A percentile compares a stretch with the other conserved stretches of the same genome.
Evolutionary conservation across 1,284 basidiomycete species (phyloP).

Genomic region (Schizophyllum amplum): DNA sequence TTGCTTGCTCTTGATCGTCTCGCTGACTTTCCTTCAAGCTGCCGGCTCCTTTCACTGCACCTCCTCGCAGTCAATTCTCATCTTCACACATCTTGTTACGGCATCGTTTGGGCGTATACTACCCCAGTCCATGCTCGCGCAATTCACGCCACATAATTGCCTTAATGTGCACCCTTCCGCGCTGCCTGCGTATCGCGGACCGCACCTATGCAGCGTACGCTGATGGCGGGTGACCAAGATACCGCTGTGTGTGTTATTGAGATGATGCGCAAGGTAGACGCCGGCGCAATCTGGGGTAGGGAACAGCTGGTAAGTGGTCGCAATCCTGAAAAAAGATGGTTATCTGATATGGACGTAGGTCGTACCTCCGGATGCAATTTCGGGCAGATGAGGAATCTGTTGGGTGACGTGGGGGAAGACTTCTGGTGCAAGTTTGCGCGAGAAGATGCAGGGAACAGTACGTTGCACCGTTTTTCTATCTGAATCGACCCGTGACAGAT

Average conservation of each 20-base stretch:
- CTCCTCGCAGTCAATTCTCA: constrained; percentile 2
- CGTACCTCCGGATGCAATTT: constrained; percentile 46
- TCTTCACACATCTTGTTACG: constrained; percentile 59
- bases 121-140: constrained; percentile 53
- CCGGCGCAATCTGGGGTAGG: constrained; percentile 50
- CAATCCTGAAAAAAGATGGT: too few species aligned
- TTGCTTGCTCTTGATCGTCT: too few species aligned
- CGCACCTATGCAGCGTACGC: constrained; percentile 89
- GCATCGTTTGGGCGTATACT: constrained; percentile 93
- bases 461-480: background rate
- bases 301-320: constrained; percentile 35
- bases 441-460: constrained; percentile 52
- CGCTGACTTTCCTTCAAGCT: constrained; percentile 21
- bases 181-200: constrained; percentile 83
- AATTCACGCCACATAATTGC: constrained; percentile 56
- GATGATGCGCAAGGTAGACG: constrained; percentile 59
- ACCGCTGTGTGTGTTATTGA: constrained; percentile 69
- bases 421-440: constrained; percentile 67
- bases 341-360: constrained; percentile 26
- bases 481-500: background rate
- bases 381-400: constrained; percentile 41
- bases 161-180: constrained; percentile 92
- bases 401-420: constrained; percentile 57
- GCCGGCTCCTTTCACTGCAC: constrained; percentile 34
- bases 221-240: constrained; percentile 52